phyloP scores from a whole-genome alignment of 805 yeast genomes.

The Metschnikowia proteae region DNA sequence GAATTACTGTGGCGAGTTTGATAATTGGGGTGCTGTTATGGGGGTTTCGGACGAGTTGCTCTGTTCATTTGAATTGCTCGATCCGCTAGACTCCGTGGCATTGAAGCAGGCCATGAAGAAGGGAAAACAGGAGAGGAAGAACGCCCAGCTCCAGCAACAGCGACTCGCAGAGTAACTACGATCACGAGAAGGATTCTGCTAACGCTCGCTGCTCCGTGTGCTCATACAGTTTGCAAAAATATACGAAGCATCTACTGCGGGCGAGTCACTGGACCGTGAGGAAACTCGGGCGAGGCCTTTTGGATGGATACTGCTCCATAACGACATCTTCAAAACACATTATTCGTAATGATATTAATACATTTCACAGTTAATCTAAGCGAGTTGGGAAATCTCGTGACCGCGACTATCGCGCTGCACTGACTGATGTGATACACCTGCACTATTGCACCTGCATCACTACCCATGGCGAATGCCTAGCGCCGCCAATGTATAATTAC shows the following conservation, averaged over 20 bases:
- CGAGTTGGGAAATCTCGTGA: neutral
- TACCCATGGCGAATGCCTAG: neutral
- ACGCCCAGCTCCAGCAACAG: conserved; percentile 38
- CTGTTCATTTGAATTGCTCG: conserved; percentile 88
- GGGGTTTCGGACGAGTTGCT: conserved; percentile 88
- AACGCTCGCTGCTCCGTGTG: neutral
- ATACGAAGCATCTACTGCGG: neutral
- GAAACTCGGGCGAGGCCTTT: neutral
- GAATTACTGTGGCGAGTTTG: conserved; percentile 78
- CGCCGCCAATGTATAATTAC: conserved; percentile 9
- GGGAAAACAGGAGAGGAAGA: conserved; percentile 83
- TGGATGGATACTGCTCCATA: neutral
- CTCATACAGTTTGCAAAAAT: too few relatives aligned
- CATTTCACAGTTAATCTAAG: neutral
- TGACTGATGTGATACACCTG: neutral
- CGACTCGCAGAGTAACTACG: conserved; percentile 5
- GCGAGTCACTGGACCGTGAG: neutral
- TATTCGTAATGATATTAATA: neutral
- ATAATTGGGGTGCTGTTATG: conserved; percentile 98
- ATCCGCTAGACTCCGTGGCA: conserved; percentile 90
- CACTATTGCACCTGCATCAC: neutral
- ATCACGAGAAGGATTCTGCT: neutral
- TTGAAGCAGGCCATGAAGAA: conserved; percentile 91
- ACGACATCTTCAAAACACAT: neutral
- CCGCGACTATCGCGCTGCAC: conserved; percentile 1